A percentile compares a stretch with the other conserved stretches of the same genome.
These are phyloP conservation scores for Phaffia australis DNA, from an alignment of 768 basidiomycete species.

Conservation along the genomic window DNA sequence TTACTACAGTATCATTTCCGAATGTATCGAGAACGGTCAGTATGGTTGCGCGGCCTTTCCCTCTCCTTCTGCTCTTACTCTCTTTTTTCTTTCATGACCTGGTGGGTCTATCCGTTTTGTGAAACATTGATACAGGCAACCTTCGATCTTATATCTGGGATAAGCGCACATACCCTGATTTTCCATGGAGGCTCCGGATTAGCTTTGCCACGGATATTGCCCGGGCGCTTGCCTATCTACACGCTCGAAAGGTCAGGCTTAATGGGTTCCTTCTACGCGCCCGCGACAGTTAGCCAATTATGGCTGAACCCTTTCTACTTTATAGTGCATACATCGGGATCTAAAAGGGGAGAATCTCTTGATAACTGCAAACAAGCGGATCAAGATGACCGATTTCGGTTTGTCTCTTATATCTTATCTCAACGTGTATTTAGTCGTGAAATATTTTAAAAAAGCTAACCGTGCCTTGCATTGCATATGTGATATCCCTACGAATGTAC, in stretches of 20 bases:
- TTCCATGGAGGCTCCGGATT: conserved; percentile 86
- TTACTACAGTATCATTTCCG: conserved; percentile 79
- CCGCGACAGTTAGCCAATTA: not conserved
- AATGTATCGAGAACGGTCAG: conserved; percentile 78
- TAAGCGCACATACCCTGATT: conserved; percentile 50
- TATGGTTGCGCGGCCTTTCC: not conserved
- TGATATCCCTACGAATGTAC: too few relatives aligned
- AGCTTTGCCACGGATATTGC: conserved; percentile 92
- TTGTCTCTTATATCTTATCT: conserved; percentile 50
- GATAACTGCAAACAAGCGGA: conserved; percentile 82
- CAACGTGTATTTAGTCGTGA: too few relatives aligned
- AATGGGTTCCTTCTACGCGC: not conserved
- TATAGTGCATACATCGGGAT: conserved; percentile 50
- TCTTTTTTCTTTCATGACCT: not conserved
- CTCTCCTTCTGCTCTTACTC: conserved; percentile 15
- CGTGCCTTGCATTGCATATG: too few relatives aligned
- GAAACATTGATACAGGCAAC: conserved; percentile 44
- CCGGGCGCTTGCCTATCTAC: conserved; percentile 91
- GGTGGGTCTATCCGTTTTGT: not conserved
- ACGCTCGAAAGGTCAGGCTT: conserved; percentile 58
- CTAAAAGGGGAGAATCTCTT: conserved; percentile 95
- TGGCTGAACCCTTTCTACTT: conserved; percentile 37
- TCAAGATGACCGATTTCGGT: conserved; percentile 98
- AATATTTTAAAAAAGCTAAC: too few relatives aligned
- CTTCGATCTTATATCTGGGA: conserved; percentile 83